These are phyloP conservation scores for Penicillium ucsense DNA, from an alignment of 495 filamentous ascomycete species.

Conservation along the genomic window DNA sequence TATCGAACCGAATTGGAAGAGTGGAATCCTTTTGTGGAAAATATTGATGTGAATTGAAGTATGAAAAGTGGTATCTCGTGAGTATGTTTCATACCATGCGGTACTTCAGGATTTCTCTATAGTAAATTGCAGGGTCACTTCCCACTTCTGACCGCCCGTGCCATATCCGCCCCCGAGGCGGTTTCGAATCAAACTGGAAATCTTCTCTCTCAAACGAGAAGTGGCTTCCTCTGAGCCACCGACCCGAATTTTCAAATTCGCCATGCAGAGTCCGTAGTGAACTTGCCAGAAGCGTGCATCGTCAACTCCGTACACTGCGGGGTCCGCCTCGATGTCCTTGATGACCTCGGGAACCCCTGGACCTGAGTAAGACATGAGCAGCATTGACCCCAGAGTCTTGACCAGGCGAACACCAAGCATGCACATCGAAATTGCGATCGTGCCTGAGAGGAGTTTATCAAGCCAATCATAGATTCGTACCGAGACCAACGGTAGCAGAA, in stretches of 20 bases:
- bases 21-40: too few relatives aligned
- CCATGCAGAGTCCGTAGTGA: slow-evolving; percentile 93
- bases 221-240: slow-evolving; percentile 56
- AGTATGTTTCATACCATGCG: background rate
- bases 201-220: slow-evolving; percentile 57
- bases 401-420: slow-evolving; percentile 72
- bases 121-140: slow-evolving; percentile 54
- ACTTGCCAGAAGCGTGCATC: slow-evolving; percentile 98
- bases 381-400: slow-evolving; percentile 77
- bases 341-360: slow-evolving; percentile 65
- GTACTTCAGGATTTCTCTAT: slow-evolving; percentile 21
- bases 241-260: slow-evolving; percentile 75
- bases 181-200: slow-evolving; percentile 73
- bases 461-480: slow-evolving; percentile 66
- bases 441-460: slow-evolving; percentile 68
- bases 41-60: background rate
- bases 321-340: slow-evolving; percentile 73
- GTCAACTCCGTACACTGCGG: slow-evolving; percentile 63
- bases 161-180: slow-evolving; percentile 83
- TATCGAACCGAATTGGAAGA: too few relatives aligned
- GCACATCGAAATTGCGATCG: slow-evolving; percentile 81
- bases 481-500: slow-evolving; percentile 74
- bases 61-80: background rate
- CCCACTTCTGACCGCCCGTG: slow-evolving; percentile 74
- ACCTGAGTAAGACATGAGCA: slow-evolving; percentile 80